Evolutionary conservation across 306 rosid species (phyloP), one percentile per base, ranked within the genome.

Genomic region (Mimosa pudica): DNA sequence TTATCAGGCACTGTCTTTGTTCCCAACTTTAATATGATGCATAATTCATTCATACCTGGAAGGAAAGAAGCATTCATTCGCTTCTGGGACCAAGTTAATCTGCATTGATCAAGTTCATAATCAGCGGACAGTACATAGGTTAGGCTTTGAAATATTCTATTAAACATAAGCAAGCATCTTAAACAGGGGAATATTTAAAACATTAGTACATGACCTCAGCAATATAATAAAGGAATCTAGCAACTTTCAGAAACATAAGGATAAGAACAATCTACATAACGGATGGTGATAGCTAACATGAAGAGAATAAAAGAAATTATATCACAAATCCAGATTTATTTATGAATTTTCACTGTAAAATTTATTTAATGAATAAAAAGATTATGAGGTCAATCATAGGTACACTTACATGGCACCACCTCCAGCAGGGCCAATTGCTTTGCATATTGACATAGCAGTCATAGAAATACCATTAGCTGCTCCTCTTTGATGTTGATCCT

Each of bases 401-500:
- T 8, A 47, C 52, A 47, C 97, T 79, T 84, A 95, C 98, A 95
- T 0, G 17, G 88, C 83, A 82, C 98, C 98, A 71, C 97, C 97
- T 8, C 81, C 81, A 54, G 95, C 97, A 66, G 98, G 98, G 69
- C 97, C 98, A 75, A 82, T 42, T 80, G 98, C 89, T 88, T 92
- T 95, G 85, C 86, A 95, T 35, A 95, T 54, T 64, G 98, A 95
- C 95, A 89, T 85, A 18, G 69, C 85, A 20, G 98, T 88, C 98
- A 95, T 87, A 18, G 97, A 20, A 77, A 92, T 75, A 75, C 98
- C 98, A 88, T 95, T 95, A 38, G 98, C 97, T 18, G 96, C 94
- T 10, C 98, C 98, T 74, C 98, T 89, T 82, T 92, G 97, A 48
- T 84, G 81, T 88, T 95, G 98, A 57, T 84, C 91, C 98, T 90